Evolutionary conservation across 371 early-diverging fungal species (phyloP).

Genomic region (Saksenaea oblongispora): DNA sequence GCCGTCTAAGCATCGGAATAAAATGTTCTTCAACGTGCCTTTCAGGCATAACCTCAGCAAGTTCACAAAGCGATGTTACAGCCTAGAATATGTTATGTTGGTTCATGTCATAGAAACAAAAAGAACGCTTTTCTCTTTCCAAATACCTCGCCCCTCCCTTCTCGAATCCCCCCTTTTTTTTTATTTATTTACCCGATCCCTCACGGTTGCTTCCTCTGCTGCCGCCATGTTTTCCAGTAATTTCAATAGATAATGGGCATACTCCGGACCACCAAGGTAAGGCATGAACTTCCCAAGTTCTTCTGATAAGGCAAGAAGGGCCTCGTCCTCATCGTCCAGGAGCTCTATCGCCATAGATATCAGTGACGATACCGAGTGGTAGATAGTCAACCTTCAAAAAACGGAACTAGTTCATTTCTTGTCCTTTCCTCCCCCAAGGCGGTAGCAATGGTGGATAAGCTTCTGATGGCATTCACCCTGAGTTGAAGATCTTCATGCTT

Average conservation of each 20-base stretch:
- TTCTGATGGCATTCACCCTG: constrained; percentile 88
- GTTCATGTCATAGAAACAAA: not conserved
- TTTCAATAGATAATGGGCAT: constrained; percentile 79
- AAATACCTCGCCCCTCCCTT: no score
- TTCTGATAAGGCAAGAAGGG: constrained; percentile 90
- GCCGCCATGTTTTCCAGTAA: constrained; percentile 93
- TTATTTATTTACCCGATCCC: constrained; percentile 77
- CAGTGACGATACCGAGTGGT: not conserved
- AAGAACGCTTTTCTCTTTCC: no score
- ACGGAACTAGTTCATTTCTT: constrained; percentile 92
- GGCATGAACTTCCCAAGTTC: constrained; percentile 90
- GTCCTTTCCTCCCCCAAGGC: constrained; percentile 94
- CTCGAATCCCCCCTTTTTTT: not conserved
- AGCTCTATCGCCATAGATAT: constrained; percentile 65
- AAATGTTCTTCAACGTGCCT: constrained; percentile 83
- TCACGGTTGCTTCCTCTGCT: constrained; percentile 93
- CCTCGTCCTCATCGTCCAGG: constrained; percentile 97
- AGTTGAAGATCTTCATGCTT: constrained; percentile 93
- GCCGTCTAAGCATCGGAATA: constrained; percentile 85
- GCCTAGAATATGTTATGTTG: constrained; percentile 58
- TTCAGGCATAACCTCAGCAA: constrained; percentile 67
- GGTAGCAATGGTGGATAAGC: constrained; percentile 86
- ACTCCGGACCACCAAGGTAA: constrained; percentile 85
- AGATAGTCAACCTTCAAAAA: constrained; percentile 77
- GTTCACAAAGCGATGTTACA: constrained; percentile 87